phyloP scores from a whole-genome alignment of 306 rosid genomes.

The Cucurbita maxima region DNA sequence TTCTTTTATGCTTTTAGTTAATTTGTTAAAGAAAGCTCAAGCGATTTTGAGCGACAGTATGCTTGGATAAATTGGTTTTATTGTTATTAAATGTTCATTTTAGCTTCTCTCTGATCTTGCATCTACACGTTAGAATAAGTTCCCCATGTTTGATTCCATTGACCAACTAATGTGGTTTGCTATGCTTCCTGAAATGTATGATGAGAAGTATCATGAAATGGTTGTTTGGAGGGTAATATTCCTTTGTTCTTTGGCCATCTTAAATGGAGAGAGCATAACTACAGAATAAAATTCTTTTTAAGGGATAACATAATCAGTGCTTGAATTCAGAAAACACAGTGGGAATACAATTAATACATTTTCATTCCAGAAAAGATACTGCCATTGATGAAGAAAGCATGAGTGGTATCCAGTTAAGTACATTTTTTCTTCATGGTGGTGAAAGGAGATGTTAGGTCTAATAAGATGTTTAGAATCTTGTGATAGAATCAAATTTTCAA shows the following conservation, averaged over 20 bases:
- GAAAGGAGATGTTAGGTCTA: constrained; percentile 1
- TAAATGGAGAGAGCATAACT: constrained; percentile 2
- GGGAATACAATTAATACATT: neutral
- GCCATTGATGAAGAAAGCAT: neutral
- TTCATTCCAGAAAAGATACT: neutral
- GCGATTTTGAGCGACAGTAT: constrained; percentile 16
- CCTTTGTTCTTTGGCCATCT: neutral
- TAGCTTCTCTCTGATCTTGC: constrained; percentile 10
- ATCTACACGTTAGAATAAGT: constrained; percentile 45
- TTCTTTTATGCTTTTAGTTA: constrained; percentile 17
- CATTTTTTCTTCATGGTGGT: neutral
- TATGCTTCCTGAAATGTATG: neutral
- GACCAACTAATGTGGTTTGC: constrained; percentile 7
- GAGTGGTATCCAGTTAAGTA: neutral
- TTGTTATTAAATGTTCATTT: constrained; percentile 14
- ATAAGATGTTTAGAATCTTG: constrained; percentile 9
- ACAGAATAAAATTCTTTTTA: constrained; percentile 2
- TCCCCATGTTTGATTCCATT: constrained; percentile 28
- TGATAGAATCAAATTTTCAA: neutral
- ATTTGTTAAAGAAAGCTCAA: constrained; percentile 3
- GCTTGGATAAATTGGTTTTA: neutral
- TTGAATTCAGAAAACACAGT: neutral
- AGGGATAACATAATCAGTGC: neutral
- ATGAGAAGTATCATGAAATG: neutral
- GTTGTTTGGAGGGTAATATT: neutral